A percentile compares a stretch with the other conserved stretches of the same genome.
These are phyloP conservation scores for Selaginella moellendorffii DNA, from an alignment of 75 land plant species.

Conservation along the genomic window DNA sequence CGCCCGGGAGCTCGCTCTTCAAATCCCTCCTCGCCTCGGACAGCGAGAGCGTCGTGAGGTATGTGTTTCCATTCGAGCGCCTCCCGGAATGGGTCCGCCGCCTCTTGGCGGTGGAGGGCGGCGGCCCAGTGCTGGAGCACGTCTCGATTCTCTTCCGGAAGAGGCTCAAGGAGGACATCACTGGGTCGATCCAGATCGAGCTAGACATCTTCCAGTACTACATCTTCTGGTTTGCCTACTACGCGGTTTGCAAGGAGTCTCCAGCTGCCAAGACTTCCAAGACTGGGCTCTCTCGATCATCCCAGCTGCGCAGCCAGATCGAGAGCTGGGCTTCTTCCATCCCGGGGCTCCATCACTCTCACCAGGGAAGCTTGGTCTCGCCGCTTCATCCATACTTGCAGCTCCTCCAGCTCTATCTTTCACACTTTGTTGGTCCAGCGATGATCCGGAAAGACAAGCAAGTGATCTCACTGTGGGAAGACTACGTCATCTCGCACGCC, in stretches of 20 bases:
- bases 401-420: slow-evolving; percentile 54
- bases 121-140: slow-evolving; percentile 27
- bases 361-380: slow-evolving; percentile 14
- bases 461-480: too few species aligned
- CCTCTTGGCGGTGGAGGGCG: slow-evolving; percentile 25
- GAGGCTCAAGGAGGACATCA: slow-evolving; percentile 34
- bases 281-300: slow-evolving; percentile 9
- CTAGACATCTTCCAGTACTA: slow-evolving; percentile 75
- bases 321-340: slow-evolving; percentile 57
- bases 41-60: slow-evolving; percentile 43
- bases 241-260: slow-evolving; percentile 49
- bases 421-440: slow-evolving; percentile 30
- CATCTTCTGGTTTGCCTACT: slow-evolving; percentile 96
- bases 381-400: slow-evolving; percentile 30
- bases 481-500: slow-evolving; percentile 25
- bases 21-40: slow-evolving; percentile 46
- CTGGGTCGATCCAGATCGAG: slow-evolving; percentile 30
- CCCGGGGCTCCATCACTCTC: slow-evolving; percentile 15
- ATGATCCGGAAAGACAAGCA: neutral
- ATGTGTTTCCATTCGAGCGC: slow-evolving; percentile 62
- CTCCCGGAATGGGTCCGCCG: slow-evolving; percentile 53
- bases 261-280: neutral
- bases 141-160: slow-evolving; percentile 37
- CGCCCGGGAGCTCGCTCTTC: slow-evolving; percentile 48
- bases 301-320: slow-evolving; percentile 29